These are phyloP conservation scores for Rhododendron simsii DNA, from an alignment of 148 eudicot species.

Conservation along the genomic window DNA sequence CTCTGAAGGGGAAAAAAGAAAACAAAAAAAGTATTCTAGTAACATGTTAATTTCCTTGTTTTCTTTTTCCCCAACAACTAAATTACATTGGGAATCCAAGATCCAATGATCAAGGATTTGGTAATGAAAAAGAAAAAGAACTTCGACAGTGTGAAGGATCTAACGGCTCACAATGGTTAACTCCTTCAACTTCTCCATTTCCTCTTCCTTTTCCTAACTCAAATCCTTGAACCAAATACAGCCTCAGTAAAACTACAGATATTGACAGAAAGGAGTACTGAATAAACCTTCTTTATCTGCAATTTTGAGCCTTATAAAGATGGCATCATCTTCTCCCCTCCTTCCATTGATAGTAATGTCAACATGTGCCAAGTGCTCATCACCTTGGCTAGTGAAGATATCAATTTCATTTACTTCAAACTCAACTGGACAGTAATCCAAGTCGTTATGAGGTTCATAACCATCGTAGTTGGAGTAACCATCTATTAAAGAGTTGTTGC, in stretches of 20 bases:
- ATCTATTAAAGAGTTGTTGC: slow-evolving; percentile 26
- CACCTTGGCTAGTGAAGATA: slow-evolving; percentile 36
- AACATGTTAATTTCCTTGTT: neutral
- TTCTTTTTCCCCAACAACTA: neutral
- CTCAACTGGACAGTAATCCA: slow-evolving; percentile 31
- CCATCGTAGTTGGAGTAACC: slow-evolving; percentile 26
- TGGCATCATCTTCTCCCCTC: slow-evolving; percentile 48
- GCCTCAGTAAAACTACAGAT: too few species aligned
- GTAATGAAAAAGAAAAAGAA: neutral
- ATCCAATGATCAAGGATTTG: neutral
- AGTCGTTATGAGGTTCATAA: slow-evolving; percentile 35
- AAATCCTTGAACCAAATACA: neutral
- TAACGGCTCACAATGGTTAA: neutral
- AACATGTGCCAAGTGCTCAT: slow-evolving; percentile 32
- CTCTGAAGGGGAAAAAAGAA: neutral
- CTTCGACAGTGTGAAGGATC: neutral
- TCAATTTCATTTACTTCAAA: slow-evolving; percentile 36
- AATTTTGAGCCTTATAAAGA: slow-evolving; percentile 63
- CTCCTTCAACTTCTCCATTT: neutral
- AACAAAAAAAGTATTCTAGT: neutral
- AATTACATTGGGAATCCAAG: neutral
- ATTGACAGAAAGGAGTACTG: neutral
- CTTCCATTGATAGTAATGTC: slow-evolving; percentile 58
- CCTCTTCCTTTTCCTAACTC: neutral
- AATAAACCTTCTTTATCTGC: slow-evolving; percentile 61